These are phyloP conservation scores for Trichosporon coremiiforme DNA, from an alignment of 1,284 basidiomycete species.

Conservation along the genomic window DNA sequence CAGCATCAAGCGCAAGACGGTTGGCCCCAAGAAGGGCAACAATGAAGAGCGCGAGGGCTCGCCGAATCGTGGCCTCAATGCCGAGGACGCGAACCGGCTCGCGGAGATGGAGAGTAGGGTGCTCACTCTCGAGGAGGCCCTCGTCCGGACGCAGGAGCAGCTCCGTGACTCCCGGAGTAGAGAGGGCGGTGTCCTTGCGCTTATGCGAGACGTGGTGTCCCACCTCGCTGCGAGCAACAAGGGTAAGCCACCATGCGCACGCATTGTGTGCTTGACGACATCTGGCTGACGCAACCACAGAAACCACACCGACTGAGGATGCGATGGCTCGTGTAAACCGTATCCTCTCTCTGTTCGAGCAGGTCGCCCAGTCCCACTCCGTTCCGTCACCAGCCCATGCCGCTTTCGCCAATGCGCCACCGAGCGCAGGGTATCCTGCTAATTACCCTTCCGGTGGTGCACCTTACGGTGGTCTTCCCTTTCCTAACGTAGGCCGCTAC, in stretches of 20 bases:
- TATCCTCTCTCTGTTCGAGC: conserved; percentile 24
- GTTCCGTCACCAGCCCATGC: conserved; percentile 16
- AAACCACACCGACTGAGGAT: conserved; percentile 15
- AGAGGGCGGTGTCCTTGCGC: conserved; percentile 38
- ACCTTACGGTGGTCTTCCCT: conserved; percentile 20
- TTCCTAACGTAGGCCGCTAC: conserved; percentile 23
- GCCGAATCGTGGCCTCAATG: conserved; percentile 37
- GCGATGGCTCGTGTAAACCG: conserved; percentile 22
- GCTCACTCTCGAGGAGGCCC: conserved; percentile 42
- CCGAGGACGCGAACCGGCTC: conserved; percentile 43
- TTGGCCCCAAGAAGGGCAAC: conserved; percentile 55
- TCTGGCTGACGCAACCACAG: conserved; percentile 20
- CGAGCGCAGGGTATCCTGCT: conserved; percentile 5
- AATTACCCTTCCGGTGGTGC: conserved; percentile 7
- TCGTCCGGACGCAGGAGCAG: conserved; percentile 41
- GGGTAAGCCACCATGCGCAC: conserved; percentile 36
- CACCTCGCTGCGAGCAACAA: conserved; percentile 42
- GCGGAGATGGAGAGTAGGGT: conserved; percentile 46
- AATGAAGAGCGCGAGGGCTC: conserved; percentile 40
- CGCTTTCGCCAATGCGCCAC: conserved; percentile 14
- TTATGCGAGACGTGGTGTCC: conserved; percentile 45
- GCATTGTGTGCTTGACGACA: not conserved
- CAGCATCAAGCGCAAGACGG: conserved; percentile 91
- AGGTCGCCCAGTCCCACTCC: conserved; percentile 15
- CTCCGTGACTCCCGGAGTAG: conserved; percentile 38